Evolutionary conservation across 1,284 basidiomycete species (phyloP).

Genomic region (Cryptococcus sp.): DNA sequence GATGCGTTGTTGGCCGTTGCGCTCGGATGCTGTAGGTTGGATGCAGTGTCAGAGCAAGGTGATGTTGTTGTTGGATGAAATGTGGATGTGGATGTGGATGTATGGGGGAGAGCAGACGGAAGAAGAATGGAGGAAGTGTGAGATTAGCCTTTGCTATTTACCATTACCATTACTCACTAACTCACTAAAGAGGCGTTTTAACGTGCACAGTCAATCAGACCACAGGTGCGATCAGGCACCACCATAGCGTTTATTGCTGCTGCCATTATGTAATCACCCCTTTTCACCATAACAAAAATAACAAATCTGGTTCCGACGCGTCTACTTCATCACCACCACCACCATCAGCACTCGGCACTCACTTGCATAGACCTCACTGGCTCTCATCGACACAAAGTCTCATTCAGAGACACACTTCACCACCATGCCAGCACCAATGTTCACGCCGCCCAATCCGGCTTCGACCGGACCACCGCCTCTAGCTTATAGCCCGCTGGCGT

Average conservation of each 20-base stretch:
- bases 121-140: neutral
- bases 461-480: conserved; percentile 13
- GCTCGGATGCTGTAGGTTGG: conserved; percentile 7
- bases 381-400: no score
- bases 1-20: conserved; percentile 2
- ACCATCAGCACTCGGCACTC: no score
- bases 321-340: no score
- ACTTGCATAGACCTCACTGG: no score
- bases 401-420: neutral
- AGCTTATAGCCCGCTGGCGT: conserved; percentile 15
- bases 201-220: no score
- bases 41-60: conserved; percentile 10
- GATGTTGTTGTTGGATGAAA: conserved; percentile 1
- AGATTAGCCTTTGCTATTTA: neutral
- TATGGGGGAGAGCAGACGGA: neutral
- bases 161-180: no score
- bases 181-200: no score
- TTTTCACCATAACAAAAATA: no score
- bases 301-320: no score
- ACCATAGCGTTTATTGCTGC: no score
- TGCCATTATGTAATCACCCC: no score
- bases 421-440: conserved; percentile 21
- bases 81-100: neutral
- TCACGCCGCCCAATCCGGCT: conserved; percentile 31
- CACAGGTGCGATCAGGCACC: no score